Evolutionary conservation across 1,284 basidiomycete species (phyloP).

Genomic region (Phellopilus nigrolimitatus): DNA sequence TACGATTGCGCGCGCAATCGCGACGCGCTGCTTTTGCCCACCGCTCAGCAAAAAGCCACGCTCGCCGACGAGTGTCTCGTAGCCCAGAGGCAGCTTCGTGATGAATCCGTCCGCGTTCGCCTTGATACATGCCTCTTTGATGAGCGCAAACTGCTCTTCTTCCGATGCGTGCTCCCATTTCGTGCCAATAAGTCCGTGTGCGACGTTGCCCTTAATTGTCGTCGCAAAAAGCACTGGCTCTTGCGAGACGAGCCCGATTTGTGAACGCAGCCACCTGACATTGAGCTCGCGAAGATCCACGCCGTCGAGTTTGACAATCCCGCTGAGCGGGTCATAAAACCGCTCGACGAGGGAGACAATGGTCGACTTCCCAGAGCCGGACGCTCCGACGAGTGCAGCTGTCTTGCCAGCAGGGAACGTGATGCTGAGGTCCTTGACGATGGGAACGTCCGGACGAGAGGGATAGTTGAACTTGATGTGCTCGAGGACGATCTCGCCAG

Average conservation of each 20-base stretch:
- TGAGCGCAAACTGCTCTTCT: constrained; percentile 74
- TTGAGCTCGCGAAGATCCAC: constrained; percentile 75
- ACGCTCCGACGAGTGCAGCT: constrained; percentile 85
- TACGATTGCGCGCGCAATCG: constrained; percentile 90
- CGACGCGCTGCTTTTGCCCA: constrained; percentile 90
- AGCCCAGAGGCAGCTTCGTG: constrained; percentile 76
- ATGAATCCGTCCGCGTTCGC: constrained; percentile 93
- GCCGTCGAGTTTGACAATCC: constrained; percentile 77
- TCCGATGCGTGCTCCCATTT: constrained; percentile 60
- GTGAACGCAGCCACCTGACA: constrained; percentile 82
- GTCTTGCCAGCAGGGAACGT: constrained; percentile 76
- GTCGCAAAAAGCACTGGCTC: constrained; percentile 88
- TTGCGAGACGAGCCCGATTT: constrained; percentile 88
- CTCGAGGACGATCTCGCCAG: constrained; percentile 75
- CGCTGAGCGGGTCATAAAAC: constrained; percentile 83
- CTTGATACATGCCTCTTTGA: constrained; percentile 86
- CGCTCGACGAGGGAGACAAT: constrained; percentile 77
- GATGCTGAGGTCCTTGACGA: constrained; percentile 72
- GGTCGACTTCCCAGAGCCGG: constrained; percentile 86
- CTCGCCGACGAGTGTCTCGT: constrained; percentile 91
- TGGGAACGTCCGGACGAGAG: constrained; percentile 78
- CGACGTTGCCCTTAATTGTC: constrained; percentile 76
- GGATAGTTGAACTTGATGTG: constrained; percentile 89
- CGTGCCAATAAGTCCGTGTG: constrained; percentile 85
- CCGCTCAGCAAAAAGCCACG: constrained; percentile 88